Evolutionary conservation across 2,329 filamentous ascomycete genomes (phyloP), one percentile per base, ranked within the genome.

Genomic region (Cadophora malorum): DNA sequence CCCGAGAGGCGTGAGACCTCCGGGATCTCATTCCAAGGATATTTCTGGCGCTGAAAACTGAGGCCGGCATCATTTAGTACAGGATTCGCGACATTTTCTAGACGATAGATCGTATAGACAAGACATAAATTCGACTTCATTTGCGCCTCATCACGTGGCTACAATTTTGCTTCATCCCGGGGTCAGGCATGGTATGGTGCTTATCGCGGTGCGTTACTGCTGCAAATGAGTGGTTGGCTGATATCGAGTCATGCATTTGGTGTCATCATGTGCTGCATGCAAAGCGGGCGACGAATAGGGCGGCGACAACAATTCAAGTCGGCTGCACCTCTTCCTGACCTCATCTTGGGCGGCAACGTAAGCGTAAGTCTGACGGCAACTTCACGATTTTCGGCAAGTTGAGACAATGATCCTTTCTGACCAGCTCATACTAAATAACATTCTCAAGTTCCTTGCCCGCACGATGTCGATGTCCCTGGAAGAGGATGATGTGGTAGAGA

Each of bases 1-100:
- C 4, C 25, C 9, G 2, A 49, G 60, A 16, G 62, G 31, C 1
- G 60, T 25, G 4, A 71, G 67, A 55, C 71, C 69, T n/a, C 16
- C 23, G 2, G 71, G 68, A 16, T 67, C 68, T 0, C 68, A 71
- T 56, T 55, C 47, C 8, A 61, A 65, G 19, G 71, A 68, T 63
- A 69, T 70, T 21, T 64, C 55, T 16, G 69, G 70, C n/a, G 58
- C 62, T 0, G 67, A 70, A 47, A 65, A 59, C 25, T 53, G 53
- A 61, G 12, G 35, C 31, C n/a, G 28, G 5, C 28, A 28, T 28
- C 67, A 4, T 23, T 12, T 7, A 38, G 12, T 38, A 31, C 10
- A 12, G 3, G 1, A 58, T 4, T 33, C 19, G 8, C 9, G 2
- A n/a, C 12, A 23, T 58, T 38, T 9, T n/a, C 31, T 23, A 58